Percentiles rank a stretch among this genome's conserved stretches.
Conservation (phyloP, 2,329 filamentous ascomycete genomes). For the Epicoccum sorghinum region DNA sequence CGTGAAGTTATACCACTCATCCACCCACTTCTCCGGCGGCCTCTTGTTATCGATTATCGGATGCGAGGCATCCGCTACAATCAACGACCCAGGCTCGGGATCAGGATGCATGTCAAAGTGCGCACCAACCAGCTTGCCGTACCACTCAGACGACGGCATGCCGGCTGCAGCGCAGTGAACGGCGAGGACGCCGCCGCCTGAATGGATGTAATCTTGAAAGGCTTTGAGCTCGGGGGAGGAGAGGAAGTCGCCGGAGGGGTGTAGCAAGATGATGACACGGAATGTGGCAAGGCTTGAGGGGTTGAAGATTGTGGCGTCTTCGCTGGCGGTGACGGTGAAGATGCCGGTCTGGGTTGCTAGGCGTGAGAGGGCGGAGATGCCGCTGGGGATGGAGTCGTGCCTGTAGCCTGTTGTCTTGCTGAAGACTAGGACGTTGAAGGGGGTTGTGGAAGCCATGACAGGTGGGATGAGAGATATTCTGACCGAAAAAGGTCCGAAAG, state of each 20-base stretch:
- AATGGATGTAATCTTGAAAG: conserved; percentile 21
- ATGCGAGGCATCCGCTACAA: conserved; percentile 5
- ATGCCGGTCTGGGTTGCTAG: conserved; percentile 8
- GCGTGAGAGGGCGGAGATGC: conserved; percentile 19
- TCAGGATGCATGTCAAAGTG: conserved; percentile 37
- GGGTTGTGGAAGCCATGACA: neutral
- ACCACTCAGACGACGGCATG: conserved; percentile 31
- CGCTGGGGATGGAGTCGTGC: conserved; percentile 33
- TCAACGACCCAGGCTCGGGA: conserved; percentile 24
- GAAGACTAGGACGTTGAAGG: conserved; percentile 31
- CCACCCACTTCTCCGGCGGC: conserved; percentile 20
- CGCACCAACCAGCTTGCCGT: conserved; percentile 29
- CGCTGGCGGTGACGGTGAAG: conserved; percentile 25
- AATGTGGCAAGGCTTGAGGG: conserved; percentile 11
- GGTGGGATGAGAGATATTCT: neutral
- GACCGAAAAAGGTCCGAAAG: too few relatives aligned
- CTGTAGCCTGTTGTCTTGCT: conserved; percentile 37
- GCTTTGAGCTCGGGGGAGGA: conserved; percentile 12
- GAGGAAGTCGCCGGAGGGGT: conserved; percentile 25
- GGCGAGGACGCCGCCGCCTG: conserved; percentile 32
- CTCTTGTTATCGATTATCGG: neutral
- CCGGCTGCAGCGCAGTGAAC: conserved; percentile 38
- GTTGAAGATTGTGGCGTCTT: conserved; percentile 26
- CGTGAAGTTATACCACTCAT: conserved; percentile 41
- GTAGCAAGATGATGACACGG: conserved; percentile 24